Percentiles rank a stretch among this genome's conserved stretches.
These are phyloP conservation scores for Syzygium syzygioides DNA, from an alignment of 441 rosid genomes.

Conservation along the genomic window DNA sequence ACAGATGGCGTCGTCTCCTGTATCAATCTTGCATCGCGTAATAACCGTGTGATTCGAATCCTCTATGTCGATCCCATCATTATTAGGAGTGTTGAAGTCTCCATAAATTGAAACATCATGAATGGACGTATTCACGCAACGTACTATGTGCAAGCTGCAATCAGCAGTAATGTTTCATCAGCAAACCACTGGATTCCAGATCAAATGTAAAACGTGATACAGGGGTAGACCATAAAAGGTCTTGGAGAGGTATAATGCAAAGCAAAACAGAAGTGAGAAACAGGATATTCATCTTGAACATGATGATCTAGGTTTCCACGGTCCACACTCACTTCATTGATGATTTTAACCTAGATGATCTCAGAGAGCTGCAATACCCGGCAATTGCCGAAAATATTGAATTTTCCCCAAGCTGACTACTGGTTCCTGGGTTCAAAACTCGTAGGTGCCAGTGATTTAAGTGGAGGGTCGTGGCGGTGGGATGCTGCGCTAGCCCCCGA, in stretches of 20 bases:
- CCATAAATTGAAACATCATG: slow-evolving; percentile 71
- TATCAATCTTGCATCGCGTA: slow-evolving; percentile 62
- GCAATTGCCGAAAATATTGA: neutral
- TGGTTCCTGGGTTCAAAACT: too few species aligned
- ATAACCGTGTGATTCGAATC: slow-evolving; percentile 70
- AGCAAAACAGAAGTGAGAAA: neutral
- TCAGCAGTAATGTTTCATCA: neutral
- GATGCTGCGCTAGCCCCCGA: too few species aligned
- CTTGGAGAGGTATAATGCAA: neutral
- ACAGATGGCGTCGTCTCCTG: slow-evolving; percentile 94
- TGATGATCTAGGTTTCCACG: fast-evolving
- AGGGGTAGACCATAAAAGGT: neutral
- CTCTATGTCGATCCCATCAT: slow-evolving; percentile 86
- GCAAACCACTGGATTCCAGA: neutral
- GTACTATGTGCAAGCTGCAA: slow-evolving; percentile 78
- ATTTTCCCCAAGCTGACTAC: neutral
- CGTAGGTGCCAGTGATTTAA: too few species aligned
- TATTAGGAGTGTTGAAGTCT: slow-evolving; percentile 77
- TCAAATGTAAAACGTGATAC: neutral
- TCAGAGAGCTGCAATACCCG: neutral
- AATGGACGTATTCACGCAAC: slow-evolving; percentile 47
- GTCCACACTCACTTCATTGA: neutral
- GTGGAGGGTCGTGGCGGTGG: too few species aligned
- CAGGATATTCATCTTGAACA: neutral
- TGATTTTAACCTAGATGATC: neutral